A percentile compares a stretch with the other conserved stretches of the same genome.
These are phyloP conservation scores for Calonectria montana DNA, from an alignment of 2,329 filamentous ascomycete species.

Conservation along the genomic window DNA sequence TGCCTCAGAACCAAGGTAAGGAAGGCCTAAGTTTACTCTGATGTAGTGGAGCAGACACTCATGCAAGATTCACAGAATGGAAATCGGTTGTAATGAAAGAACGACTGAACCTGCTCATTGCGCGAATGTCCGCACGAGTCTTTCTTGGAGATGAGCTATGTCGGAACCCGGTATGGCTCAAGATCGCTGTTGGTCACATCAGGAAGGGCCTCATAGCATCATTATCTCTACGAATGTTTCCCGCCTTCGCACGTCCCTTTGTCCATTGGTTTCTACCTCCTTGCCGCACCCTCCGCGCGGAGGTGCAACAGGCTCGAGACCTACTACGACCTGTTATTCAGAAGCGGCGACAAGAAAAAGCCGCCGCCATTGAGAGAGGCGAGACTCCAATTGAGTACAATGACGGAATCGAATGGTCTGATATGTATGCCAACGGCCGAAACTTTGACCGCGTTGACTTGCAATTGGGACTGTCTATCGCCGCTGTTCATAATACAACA, in stretches of 20 bases:
- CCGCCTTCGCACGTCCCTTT: neutral
- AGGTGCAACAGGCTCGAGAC: neutral
- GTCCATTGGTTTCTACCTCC: neutral
- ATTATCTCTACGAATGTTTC: neutral
- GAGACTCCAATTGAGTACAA: neutral
- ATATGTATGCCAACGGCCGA: neutral
- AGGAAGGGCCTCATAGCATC: neutral
- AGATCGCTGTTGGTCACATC: neutral
- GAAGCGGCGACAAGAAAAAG: neutral
- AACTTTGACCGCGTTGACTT: neutral
- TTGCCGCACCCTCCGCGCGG: neutral
- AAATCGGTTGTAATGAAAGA: neutral
- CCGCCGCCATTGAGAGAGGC: neutral
- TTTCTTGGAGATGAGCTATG: conserved; percentile 1
- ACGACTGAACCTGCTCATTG: neutral
- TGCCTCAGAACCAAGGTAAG: neutral
- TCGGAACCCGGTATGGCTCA: neutral
- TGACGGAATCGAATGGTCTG: neutral
- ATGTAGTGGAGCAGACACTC: neutral
- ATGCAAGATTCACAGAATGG: neutral
- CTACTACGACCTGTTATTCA: neutral
- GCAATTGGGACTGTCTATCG: neutral
- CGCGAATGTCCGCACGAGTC: neutral
- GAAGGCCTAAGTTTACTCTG: neutral
- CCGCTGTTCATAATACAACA: neutral